A percentile compares a stretch with the other conserved stretches of the same genome.
phyloP scores from a whole-genome alignment of 257 asterid species.

The Osmanthus fragrans region DNA sequence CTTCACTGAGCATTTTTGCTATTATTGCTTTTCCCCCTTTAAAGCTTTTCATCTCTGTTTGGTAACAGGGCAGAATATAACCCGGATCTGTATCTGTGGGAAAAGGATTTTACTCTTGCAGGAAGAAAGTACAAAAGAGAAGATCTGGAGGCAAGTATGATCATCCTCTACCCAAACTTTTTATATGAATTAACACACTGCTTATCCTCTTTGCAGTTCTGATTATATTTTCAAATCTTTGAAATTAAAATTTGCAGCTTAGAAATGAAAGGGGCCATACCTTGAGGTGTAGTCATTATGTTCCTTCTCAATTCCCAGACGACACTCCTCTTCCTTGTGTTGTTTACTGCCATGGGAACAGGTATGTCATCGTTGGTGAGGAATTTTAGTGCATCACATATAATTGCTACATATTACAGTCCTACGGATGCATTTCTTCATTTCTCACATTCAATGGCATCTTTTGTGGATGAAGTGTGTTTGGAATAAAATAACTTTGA shows the following conservation, averaged over 20 bases:
- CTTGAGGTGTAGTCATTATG: constrained; percentile 91
- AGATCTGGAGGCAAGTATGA: constrained; percentile 99
- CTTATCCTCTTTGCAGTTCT: constrained; percentile 7
- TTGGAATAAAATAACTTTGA: background rate
- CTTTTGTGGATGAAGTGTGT: background rate
- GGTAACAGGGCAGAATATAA: constrained; percentile 85
- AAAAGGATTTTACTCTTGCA: constrained; percentile 77
- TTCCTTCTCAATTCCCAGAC: constrained; percentile 70
- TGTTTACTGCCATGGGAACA: constrained; percentile 97
- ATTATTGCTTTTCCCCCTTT: constrained; percentile 13
- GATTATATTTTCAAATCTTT: constrained; percentile 16
- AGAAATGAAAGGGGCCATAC: constrained; percentile 82
- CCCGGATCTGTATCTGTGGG: constrained; percentile 92
- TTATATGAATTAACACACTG: constrained; percentile 13
- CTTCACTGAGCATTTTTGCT: constrained; percentile 11
- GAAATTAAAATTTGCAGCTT: constrained; percentile 64
- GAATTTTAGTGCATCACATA: constrained; percentile 8
- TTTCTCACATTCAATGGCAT: background rate
- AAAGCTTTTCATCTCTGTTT: constrained; percentile 21
- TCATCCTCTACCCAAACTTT: constrained; percentile 44
- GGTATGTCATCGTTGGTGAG: constrained; percentile 40
- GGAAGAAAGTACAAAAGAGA: constrained; percentile 79
- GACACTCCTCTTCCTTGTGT: constrained; percentile 93
- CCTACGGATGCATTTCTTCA: constrained; percentile 12
- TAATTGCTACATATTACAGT: constrained; percentile 6